Conservation (phyloP, 257 asterid genomes). For the Solanum clarkiae region DNA sequence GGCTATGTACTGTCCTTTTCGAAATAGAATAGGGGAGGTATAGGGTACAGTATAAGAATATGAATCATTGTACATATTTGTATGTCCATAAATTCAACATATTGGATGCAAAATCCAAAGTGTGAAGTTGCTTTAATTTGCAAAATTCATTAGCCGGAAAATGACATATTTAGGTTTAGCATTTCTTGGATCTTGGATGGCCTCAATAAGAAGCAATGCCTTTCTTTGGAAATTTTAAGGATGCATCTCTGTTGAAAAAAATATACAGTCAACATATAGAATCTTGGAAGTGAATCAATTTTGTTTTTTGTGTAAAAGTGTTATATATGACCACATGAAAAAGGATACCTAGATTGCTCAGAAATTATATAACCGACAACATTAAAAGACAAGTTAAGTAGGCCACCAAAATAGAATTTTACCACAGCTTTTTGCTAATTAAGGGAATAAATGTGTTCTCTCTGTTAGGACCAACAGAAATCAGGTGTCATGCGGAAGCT, state of each 20-base stretch:
- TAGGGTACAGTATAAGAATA: neutral
- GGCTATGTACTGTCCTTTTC: neutral
- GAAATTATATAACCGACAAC: neutral
- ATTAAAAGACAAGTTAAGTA: neutral
- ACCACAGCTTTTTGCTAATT: too few relatives aligned
- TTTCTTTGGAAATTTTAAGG: slow-evolving; percentile 20
- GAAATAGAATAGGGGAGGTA: neutral
- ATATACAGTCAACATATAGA: neutral
- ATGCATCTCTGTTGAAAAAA: neutral
- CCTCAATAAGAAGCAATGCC: slow-evolving; percentile 42
- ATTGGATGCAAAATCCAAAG: neutral
- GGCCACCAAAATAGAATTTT: neutral
- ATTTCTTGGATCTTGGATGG: slow-evolving; percentile 46
- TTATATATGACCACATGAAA: neutral
- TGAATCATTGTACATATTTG: neutral
- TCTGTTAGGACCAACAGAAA: too few relatives aligned
- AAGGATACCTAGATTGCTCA: neutral
- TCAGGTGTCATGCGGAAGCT: too few relatives aligned
- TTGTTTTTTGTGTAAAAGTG: neutral
- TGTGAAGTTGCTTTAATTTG: slow-evolving; percentile 23
- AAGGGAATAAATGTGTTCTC: too few relatives aligned
- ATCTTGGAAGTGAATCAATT: slow-evolving; percentile 1
- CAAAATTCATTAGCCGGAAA: slow-evolving; percentile 32
- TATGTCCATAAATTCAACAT: neutral
- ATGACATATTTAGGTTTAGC: slow-evolving; percentile 43